A percentile compares a stretch with the other conserved stretches of the same genome.
These are phyloP conservation scores for Emydomyces testavorans DNA, from an alignment of 2,329 filamentous ascomycete species.

Conservation along the genomic window DNA sequence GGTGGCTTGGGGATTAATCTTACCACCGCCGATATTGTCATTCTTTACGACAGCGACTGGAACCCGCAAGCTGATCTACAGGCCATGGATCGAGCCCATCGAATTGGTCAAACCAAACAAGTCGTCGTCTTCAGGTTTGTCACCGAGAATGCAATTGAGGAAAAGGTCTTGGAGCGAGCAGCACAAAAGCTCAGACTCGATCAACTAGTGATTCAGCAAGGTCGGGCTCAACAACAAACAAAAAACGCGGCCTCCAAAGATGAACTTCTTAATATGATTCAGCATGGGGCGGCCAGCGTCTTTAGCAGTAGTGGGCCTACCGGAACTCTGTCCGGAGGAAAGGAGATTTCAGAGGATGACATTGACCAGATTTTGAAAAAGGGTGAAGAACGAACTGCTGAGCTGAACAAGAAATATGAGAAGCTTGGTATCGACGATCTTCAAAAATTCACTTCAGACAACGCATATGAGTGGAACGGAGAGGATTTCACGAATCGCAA, in stretches of 20 bases:
- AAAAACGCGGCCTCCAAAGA: constrained; percentile 94
- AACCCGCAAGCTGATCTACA: constrained; percentile 97
- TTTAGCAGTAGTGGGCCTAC: constrained; percentile 63
- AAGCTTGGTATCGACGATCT: constrained; percentile 93
- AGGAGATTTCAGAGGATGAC: constrained; percentile 68
- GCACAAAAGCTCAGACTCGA: constrained; percentile 94
- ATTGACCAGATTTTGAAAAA: constrained; percentile 79
- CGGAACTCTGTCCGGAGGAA: constrained; percentile 48
- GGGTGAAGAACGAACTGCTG: constrained; percentile 77
- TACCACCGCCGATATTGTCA: constrained; percentile 86
- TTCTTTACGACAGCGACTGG: constrained; percentile 97
- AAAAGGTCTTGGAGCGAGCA: constrained; percentile 92
- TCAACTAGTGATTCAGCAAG: constrained; percentile 95
- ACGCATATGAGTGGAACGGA: constrained; percentile 97
- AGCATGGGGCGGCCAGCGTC: constrained; percentile 92
- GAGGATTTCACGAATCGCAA: constrained; percentile 87
- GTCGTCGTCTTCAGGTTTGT: constrained; percentile 94
- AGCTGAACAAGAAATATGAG: constrained; percentile 88
- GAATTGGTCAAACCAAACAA: constrained; percentile 97
- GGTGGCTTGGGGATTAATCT: constrained; percentile 95
- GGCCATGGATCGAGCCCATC: constrained; percentile 96
- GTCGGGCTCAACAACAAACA: constrained; percentile 76
- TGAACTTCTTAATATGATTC: constrained; percentile 93
- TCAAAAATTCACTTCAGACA: constrained; percentile 95
- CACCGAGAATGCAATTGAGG: constrained; percentile 95